phyloP scores from a whole-genome alignment of 352 stramenopile genomes.

The Pythium aphanidermatum region DNA sequence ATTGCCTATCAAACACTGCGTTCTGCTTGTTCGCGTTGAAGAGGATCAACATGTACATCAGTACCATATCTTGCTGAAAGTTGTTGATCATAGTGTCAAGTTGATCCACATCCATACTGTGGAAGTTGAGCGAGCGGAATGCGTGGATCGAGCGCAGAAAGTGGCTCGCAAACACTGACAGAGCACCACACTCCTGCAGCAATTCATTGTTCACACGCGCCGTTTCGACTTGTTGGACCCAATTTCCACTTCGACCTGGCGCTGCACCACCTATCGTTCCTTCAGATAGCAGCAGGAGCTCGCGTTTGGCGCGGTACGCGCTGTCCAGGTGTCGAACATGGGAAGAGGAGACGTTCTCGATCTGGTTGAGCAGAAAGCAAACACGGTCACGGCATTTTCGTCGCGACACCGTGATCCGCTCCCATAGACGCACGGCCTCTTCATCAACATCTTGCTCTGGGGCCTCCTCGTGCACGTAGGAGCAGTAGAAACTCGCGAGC shows the following conservation, averaged over 20 bases:
- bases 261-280: conserved; percentile 26
- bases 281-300: conserved; percentile 59
- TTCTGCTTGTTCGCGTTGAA: conserved; percentile 68
- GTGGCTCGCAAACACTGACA: conserved; percentile 57
- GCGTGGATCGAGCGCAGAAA: conserved; percentile 58
- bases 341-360: conserved; percentile 56
- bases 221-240: conserved; percentile 43
- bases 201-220: conserved; percentile 62
- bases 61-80: conserved; percentile 70
- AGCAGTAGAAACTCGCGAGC: conserved; percentile 68
- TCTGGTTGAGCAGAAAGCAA: conserved; percentile 46
- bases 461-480: conserved; percentile 56
- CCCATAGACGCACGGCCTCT: conserved; percentile 48
- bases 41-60: conserved; percentile 71
- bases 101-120: conserved; percentile 61
- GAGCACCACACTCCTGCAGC: conserved; percentile 62
- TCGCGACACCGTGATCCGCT: conserved; percentile 47
- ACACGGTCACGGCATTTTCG: conserved; percentile 63
- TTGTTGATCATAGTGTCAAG: conserved; percentile 56
- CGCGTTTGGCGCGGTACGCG: conserved; percentile 63
- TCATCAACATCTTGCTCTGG: conserved; percentile 40
- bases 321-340: conserved; percentile 61
- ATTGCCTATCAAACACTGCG: conserved; percentile 56
- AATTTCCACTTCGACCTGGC: conserved; percentile 7
- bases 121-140: conserved; percentile 66